Base-by-base conservation (phyloP, 345 rosid genomes). In the Limnanthes douglasii region DNA sequence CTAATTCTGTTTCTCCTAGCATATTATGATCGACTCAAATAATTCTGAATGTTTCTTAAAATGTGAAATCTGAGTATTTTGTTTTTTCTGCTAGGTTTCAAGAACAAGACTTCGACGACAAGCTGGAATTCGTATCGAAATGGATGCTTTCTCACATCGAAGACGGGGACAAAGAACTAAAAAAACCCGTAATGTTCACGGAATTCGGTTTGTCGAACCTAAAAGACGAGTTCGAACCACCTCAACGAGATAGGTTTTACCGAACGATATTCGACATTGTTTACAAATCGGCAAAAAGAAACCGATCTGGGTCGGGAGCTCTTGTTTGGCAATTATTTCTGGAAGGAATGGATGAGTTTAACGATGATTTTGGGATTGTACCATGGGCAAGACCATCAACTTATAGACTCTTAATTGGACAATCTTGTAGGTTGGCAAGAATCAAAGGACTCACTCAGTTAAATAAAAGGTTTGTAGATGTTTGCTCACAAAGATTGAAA, bases 111-210 rank as follows among this genome's bases (percentile, higher is more conserved):
- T 75, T 72, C 30, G 77, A 72, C 60, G 80, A 83, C 6, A 61
- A 70, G 30, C 40, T 83, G 39, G 45, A 57, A 37, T 83, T 60
- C 15, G 68, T 57, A 14, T 43, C 65, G 21, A 78, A 69, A 53
- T 83, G 95, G 86, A 64, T 75, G 71, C 62, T 51, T 17, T 74
- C 92, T 11, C 95, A 78, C 67, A 67, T 78, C 11, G 83, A 83
- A 49, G 86, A 83, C 19, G 86, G 86, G 11, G 48, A 65, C 46
- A 56, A 58, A 14, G 80, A 56, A 48, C 69, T 83, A 14, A 65
- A 61, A 15, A 78, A 67, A 31, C 95, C 92, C 8, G 61, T 83
- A 15, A 32, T 83, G 19, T 83, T 83, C 66, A 62, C 86, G 1
- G 95, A 83, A 58, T 83, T 51, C 38, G 95, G 92, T 4, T 66